A percentile compares a stretch with the other conserved stretches of the same genome.
phyloP scores from a whole-genome alignment of 768 basidiomycete genomes.

The Mycena epipterygia region DNA sequence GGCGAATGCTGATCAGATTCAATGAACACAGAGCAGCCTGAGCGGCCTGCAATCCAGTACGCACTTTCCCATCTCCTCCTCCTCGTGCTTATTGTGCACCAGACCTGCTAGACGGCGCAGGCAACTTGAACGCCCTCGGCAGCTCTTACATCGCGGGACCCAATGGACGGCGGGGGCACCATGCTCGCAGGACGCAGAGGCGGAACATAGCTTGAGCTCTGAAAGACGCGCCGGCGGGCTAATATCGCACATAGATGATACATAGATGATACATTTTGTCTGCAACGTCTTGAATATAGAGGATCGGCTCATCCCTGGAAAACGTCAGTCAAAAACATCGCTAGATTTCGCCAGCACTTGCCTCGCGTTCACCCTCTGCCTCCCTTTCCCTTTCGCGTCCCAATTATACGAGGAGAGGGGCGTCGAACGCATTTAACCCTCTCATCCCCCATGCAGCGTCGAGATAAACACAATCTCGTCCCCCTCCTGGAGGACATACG shows the following conservation, averaged over 20 bases:
- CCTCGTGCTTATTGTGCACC: neutral
- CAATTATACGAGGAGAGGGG: no score
- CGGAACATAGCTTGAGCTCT: no score
- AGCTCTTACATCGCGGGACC: slow-evolving; percentile 16
- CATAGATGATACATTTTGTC: slow-evolving; percentile 26
- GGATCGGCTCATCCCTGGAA: neutral
- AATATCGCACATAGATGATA: no score
- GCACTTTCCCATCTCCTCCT: neutral
- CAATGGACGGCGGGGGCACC: slow-evolving; percentile 1
- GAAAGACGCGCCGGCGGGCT: no score
- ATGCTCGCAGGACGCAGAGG: slow-evolving; percentile 21
- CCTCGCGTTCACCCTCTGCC: no score
- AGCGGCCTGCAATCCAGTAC: slow-evolving; percentile 21
- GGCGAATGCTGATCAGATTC: neutral
- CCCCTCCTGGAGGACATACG: slow-evolving; percentile 79
- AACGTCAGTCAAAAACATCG: neutral
- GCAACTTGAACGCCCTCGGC: slow-evolving; percentile 26
- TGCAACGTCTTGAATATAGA: neutral
- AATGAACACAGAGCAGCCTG: slow-evolving; percentile 6
- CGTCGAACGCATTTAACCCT: no score
- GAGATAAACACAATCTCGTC: slow-evolving; percentile 98
- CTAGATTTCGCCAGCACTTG: neutral
- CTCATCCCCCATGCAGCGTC: slow-evolving; percentile 91
- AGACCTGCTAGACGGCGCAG: slow-evolving; percentile 24
- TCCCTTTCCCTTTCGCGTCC: no score